These are phyloP conservation scores for Teunomyces funiuensis DNA, from an alignment of 805 yeast genomes.

Conservation along the genomic window DNA sequence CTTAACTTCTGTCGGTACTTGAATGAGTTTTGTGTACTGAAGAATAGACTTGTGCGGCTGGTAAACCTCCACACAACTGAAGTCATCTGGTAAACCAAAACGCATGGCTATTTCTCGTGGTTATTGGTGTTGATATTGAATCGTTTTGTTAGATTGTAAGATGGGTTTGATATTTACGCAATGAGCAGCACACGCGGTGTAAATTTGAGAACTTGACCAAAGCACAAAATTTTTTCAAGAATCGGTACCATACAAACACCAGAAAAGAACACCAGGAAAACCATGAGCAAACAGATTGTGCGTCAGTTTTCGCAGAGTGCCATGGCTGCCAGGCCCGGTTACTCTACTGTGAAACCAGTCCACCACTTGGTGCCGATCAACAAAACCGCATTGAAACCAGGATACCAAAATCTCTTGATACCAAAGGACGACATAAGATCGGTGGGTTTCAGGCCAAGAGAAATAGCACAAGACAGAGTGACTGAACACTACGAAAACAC, in stretches of 20 bases:
- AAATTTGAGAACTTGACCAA: constrained; percentile 8
- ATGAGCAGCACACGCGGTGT: constrained; percentile 4
- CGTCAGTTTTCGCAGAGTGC: constrained; percentile 41
- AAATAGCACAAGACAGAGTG: constrained; percentile 78
- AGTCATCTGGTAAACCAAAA: constrained; percentile 3
- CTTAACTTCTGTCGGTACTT: not conserved
- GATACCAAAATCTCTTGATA: constrained; percentile 64
- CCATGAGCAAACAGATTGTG: constrained; percentile 22
- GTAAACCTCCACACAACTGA: not conserved
- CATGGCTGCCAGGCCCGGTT: constrained; percentile 48
- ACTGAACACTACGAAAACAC: constrained; percentile 74
- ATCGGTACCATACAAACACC: constrained; percentile 10
- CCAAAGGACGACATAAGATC: constrained; percentile 77
- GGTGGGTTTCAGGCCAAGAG: constrained; percentile 71
- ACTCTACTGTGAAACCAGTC: constrained; percentile 82
- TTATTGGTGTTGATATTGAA: not conserved
- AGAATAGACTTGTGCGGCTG: not conserved
- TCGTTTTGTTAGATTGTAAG: not conserved
- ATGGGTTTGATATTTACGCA: not conserved
- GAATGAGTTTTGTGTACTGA: not conserved
- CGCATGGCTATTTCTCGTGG: not conserved
- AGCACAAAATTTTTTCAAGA: constrained; percentile 8
- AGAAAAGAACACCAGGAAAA: not conserved
- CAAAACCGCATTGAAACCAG: constrained; percentile 73
- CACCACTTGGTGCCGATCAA: constrained; percentile 82